Evolutionary conservation across 1,139 yeast species (phyloP), one percentile per base, ranked within the genome.

Genomic region (Kodamaea suecica): DNA sequence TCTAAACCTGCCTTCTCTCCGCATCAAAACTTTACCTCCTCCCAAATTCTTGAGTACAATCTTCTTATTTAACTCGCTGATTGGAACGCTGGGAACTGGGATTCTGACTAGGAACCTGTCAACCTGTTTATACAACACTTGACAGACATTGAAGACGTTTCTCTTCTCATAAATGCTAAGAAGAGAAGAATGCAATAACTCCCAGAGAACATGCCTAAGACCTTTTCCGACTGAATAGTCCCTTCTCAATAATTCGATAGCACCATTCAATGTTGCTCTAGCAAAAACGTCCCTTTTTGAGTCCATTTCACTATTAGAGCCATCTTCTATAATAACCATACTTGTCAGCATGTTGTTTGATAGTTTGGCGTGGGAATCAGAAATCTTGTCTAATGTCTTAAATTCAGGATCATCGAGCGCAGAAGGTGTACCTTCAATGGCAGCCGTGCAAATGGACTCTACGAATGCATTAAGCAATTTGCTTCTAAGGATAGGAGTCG

Each of bases 161-260:
- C 92, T 70, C 43, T 82, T 76, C 31, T 79, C 81, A 30, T 74
- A 62, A 1, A 85, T 60, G 13, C 84, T 73, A 12, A 83, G 43
- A 20, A 76, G 55, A 1, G 86, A 78, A 7, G 77, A 66, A 46
- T 80, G 84, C 10, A 87, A 53, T n/a, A 80, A 69, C 33, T 70
- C 68, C 96, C 97, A 88, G 5, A 92, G 50, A 6, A 73, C 70
- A 5, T 55, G 50, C 37, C 72, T 72, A 27, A 92, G 62, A 0
- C 87, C 84, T 30, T 59, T 55, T n/a, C 85, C 85, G n/a, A 69
- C 59, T 4, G 79, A 68, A 45, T 81, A 78, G 39, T 80, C 83
- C 32, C 82, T 66, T 37, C 95, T 68, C 11, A 88, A 58, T 5
- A 84, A 55, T 24, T 78, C 80, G 19, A 86, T 70, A 0, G 92